Conservation (phyloP, 495 filamentous ascomycete genomes). For the Corynascus novoguineensis region DNA sequence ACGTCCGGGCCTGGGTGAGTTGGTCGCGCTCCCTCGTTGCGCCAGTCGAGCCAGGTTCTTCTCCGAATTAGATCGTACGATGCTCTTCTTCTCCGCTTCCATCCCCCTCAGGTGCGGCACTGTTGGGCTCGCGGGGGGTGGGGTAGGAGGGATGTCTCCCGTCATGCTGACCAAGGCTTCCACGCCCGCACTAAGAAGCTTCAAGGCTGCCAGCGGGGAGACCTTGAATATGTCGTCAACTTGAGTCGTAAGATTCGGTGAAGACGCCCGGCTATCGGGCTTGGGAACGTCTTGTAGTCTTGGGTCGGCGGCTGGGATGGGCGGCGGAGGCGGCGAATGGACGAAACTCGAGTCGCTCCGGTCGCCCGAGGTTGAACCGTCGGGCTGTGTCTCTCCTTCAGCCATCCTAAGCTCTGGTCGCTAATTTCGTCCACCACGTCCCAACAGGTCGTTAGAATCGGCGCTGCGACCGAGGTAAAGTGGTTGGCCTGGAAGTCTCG, state of each 20-base stretch:
- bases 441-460: neutral
- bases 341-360: slow-evolving; percentile 19
- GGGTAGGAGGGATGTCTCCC: slow-evolving; percentile 70
- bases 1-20: slow-evolving; percentile 17
- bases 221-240: slow-evolving; percentile 65
- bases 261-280: slow-evolving; percentile 19
- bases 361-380: slow-evolving; percentile 5
- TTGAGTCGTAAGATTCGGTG: slow-evolving; percentile 30
- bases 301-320: slow-evolving; percentile 46
- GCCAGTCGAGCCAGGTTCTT: slow-evolving; percentile 39
- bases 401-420: slow-evolving; percentile 7
- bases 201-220: slow-evolving; percentile 67
- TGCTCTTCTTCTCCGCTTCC: slow-evolving; percentile 55
- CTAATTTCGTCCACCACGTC: neutral
- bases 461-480: neutral
- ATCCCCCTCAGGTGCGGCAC: slow-evolving; percentile 57
- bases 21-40: slow-evolving; percentile 25
- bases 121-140: slow-evolving; percentile 53
- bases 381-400: slow-evolving; percentile 5
- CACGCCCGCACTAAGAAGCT: slow-evolving; percentile 65
- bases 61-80: slow-evolving; percentile 48
- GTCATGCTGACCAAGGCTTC: slow-evolving; percentile 66
- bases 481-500: neutral
- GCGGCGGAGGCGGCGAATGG: slow-evolving; percentile 42
- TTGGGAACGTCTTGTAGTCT: slow-evolving; percentile 27